Conservation (phyloP, 2,329 filamentous ascomycete genomes). For the Leptographium radiaticola region DNA sequence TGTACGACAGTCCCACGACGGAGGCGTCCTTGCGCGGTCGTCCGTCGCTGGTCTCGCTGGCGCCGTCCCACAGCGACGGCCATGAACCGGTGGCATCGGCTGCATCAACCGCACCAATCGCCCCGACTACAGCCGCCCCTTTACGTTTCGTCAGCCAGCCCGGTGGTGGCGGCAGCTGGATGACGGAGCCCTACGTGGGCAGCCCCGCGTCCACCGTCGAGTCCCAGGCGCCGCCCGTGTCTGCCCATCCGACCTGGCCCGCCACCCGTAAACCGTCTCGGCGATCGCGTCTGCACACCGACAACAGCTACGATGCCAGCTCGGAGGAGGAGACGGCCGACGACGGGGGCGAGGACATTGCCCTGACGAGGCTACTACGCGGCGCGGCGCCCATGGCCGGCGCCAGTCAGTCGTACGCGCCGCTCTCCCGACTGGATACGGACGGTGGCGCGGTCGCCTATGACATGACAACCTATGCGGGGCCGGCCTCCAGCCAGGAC, state of each 20-base stretch:
- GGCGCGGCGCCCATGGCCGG: constrained; percentile 26
- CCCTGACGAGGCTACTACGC: constrained; percentile 25
- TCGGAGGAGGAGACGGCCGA: constrained; percentile 25
- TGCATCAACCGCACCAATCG: neutral
- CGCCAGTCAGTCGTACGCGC: constrained; percentile 15
- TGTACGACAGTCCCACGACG: neutral
- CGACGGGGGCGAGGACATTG: constrained; percentile 17
- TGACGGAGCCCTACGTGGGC: neutral
- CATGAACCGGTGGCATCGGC: neutral
- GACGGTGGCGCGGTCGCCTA: constrained; percentile 21
- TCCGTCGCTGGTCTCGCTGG: constrained; percentile 27
- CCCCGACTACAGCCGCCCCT: neutral
- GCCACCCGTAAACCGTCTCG: constrained; percentile 6
- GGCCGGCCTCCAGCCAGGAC: constrained; percentile 31
- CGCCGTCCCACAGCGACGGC: constrained; percentile 14
- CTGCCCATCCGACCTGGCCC: neutral
- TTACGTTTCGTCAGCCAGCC: neutral
- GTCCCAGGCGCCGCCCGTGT: neutral
- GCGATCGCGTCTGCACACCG: constrained; percentile 3
- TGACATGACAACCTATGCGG: constrained; percentile 32
- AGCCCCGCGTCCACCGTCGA: neutral
- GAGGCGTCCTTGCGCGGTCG: constrained; percentile 16
- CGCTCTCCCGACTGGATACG: constrained; percentile 16
- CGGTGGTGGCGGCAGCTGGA: neutral
- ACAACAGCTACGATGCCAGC: constrained; percentile 17